phyloP scores from a whole-genome alignment of 192 early-diverging fungal species.

The Mortierella antarctica region DNA sequence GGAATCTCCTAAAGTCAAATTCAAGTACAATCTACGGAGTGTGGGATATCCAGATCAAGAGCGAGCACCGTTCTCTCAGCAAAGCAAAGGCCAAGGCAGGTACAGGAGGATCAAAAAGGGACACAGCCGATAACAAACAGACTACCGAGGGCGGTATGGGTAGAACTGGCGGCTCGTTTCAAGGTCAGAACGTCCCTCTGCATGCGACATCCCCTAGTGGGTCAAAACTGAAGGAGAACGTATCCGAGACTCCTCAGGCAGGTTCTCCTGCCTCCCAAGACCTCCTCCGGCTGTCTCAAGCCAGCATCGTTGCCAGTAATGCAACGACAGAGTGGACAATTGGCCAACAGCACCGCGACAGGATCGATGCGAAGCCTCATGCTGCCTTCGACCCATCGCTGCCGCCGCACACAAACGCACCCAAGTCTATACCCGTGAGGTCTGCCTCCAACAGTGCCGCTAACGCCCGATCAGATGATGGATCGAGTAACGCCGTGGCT shows the following conservation, averaged over 20 bases:
- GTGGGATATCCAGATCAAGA: conserved; percentile 38
- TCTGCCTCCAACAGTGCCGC: neutral
- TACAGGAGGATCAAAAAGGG: neutral
- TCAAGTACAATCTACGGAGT: conserved; percentile 29
- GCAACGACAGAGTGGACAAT: conserved; percentile 15
- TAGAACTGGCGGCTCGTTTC: neutral
- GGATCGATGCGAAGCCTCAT: neutral
- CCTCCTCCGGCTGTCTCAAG: conserved; percentile 5
- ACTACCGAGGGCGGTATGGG: neutral
- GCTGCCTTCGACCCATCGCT: neutral
- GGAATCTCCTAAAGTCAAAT: conserved; percentile 3
- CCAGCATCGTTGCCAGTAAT: conserved; percentile 3
- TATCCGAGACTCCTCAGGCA: neutral
- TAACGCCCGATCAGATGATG: neutral
- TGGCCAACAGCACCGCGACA: conserved; percentile 14
- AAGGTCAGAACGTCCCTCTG: neutral
- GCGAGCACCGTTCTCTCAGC: conserved; percentile 12
- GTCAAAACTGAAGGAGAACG: neutral
- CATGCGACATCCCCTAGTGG: neutral
- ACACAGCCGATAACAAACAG: neutral
- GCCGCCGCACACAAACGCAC: neutral
- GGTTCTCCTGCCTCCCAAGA: neutral
- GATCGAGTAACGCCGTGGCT: neutral
- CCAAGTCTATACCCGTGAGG: neutral
- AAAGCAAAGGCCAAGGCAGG: conserved; percentile 10